Base-by-base conservation (phyloP, 352 stramenopile species). In the Phytophthora tubulina region DNA sequence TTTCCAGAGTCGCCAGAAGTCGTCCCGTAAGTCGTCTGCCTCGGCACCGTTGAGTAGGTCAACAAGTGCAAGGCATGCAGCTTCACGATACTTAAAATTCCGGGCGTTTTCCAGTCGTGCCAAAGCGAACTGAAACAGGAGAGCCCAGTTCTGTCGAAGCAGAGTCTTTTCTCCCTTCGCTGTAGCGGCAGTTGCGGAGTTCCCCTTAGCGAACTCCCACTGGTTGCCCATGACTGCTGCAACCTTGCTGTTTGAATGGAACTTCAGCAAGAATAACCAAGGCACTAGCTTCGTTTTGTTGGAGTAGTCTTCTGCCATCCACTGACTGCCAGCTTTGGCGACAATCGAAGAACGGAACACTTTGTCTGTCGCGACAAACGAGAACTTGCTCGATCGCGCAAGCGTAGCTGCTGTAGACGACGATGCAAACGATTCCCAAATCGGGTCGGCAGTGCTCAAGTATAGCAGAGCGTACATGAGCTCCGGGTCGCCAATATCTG, bases 21-120 rank as follows among this genome's bases (percentile, higher is more conserved):
- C 78, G 3, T 67, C 57, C 31, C 82, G 63, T 33, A 94, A 45
- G 5, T 90, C 56, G 1, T 78, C 67, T 1, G 82, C 81, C 15
- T 83, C 77, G 0, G 72, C 79, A n/a, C 84, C 84, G 27, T 90
- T 85, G 1, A 96, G 72, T 27, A 94, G 59, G 50, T 93, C 86
- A 36, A 90, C 60, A 14, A 96, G 63, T 4, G 85, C 86, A 31
- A 78, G 50, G 31, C 86, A 93, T 7, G 80, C 82, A 7, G 88
- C 88, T 71, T 94, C 86, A 27, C 88, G 86, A 62, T 96, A 96
- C 65, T 91, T 92, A 57, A 93, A 93, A 67, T 96, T 92, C 2
- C 85, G 78, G 10, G 82, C 88, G 42, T 77, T 76, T 55, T 93
- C 85, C 3, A 95, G 75, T 27, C 84, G 76, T 5, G 67, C 58